Conservation (phyloP, 352 stramenopile species). For the Stephanocyclus meneghinianus region DNA sequence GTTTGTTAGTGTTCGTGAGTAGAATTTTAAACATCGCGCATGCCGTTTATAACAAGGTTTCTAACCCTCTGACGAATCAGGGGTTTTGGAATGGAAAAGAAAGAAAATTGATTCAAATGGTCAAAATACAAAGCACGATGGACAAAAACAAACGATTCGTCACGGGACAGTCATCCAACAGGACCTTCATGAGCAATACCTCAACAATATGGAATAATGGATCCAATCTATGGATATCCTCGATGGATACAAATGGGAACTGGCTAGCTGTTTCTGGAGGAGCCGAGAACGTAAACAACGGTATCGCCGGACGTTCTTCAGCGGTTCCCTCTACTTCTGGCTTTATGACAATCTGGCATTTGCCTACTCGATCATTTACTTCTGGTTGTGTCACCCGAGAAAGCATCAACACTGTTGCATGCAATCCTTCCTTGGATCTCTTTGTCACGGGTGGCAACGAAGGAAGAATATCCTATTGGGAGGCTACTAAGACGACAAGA, state of each 20-base stretch:
- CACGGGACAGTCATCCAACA: conserved; percentile 28
- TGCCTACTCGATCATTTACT: conserved; percentile 56
- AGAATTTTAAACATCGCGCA: background rate
- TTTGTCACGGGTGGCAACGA: conserved; percentile 52
- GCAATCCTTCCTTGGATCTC: conserved; percentile 44
- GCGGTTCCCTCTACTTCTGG: conserved; percentile 24
- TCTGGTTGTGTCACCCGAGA: conserved; percentile 49
- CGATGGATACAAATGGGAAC: conserved; percentile 42
- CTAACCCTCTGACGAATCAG: background rate
- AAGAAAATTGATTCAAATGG: conserved; percentile 55
- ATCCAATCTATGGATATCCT: conserved; percentile 48
- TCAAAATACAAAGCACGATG: conserved; percentile 48
- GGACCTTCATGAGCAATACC: conserved; percentile 33
- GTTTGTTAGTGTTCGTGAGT: background rate
- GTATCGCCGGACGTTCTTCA: conserved; percentile 33
- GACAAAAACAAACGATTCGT: conserved; percentile 52
- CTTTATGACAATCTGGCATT: conserved; percentile 55
- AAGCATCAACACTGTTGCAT: conserved; percentile 38
- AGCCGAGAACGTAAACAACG: conserved; percentile 37
- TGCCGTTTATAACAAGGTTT: background rate
- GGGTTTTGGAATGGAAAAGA: conserved; percentile 59
- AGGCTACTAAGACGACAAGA: conserved; percentile 22
- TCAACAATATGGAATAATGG: conserved; percentile 46
- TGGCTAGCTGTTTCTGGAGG: conserved; percentile 49
- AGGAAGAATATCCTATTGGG: conserved; percentile 52